phyloP scores from a whole-genome alignment of 148 eudicot genomes.

The Hydrangea macrophylla region DNA sequence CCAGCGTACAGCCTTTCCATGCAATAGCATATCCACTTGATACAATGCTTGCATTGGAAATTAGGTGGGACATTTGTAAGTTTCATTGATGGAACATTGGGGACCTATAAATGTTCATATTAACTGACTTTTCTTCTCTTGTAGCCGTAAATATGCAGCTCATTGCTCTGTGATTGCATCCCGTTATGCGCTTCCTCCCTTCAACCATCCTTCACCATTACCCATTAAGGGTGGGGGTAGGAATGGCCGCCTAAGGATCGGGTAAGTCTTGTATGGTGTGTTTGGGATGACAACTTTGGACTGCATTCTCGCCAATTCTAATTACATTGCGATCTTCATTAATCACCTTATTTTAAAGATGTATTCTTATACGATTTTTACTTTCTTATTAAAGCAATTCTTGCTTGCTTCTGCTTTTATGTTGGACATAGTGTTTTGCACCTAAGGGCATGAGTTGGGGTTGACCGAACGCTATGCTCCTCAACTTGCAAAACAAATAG shows the following conservation, averaged over 20 bases:
- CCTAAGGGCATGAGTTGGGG: too few relatives aligned
- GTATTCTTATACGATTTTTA: too few relatives aligned
- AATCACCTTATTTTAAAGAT: too few relatives aligned
- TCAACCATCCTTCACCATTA: conserved; percentile 56
- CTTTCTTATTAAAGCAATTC: too few relatives aligned
- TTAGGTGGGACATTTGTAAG: conserved; percentile 39
- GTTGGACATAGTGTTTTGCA: too few relatives aligned
- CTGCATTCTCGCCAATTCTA: too few relatives aligned
- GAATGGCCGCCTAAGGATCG: conserved; percentile 62
- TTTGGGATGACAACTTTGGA: too few relatives aligned
- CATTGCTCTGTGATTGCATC: conserved; percentile 67
- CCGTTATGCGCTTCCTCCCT: conserved; percentile 68
- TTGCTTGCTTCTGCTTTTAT: too few relatives aligned
- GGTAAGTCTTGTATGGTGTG: conserved; percentile 36
- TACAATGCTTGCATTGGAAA: conserved; percentile 74
- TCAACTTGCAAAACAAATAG: too few relatives aligned
- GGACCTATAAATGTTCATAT: not conserved
- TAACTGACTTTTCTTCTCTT: conserved; percentile 2
- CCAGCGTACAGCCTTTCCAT: conserved; percentile 88
- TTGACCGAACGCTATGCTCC: too few relatives aligned
- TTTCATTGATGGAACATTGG: conserved; percentile 4
- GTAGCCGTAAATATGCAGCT: conserved; percentile 72
- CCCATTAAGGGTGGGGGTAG: conserved; percentile 56
- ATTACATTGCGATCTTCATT: too few relatives aligned
- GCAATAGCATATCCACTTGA: conserved; percentile 88